phyloP scores from a whole-genome alignment of 2,329 filamentous ascomycete genomes.

The Aspergillus versicolor region DNA sequence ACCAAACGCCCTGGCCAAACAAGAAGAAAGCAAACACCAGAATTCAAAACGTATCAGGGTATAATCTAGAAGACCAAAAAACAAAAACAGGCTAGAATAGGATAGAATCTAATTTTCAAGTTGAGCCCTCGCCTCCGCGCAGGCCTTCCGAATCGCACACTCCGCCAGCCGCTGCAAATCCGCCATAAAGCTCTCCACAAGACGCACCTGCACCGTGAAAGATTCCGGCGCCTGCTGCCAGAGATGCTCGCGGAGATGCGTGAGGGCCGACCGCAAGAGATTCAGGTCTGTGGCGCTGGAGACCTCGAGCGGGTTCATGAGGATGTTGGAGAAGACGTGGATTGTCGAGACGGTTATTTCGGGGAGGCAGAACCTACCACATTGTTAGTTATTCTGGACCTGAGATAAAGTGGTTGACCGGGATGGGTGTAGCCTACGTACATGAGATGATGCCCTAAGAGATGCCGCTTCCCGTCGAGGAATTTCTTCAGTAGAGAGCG shows the following conservation, averaged over 20 bases:
- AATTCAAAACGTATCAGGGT: too few relatives aligned
- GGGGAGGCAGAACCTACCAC: slow-evolving; percentile 7
- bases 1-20: too few relatives aligned
- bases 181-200: slow-evolving; percentile 8
- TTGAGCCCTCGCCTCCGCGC: too few relatives aligned
- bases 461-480: background rate
- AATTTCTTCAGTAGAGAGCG: slow-evolving; percentile 12
- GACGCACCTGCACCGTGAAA: slow-evolving; percentile 2
- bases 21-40: too few relatives aligned
- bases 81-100: too few relatives aligned
- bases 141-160: slow-evolving; percentile 6
- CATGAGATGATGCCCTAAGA: background rate
- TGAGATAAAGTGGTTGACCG: too few relatives aligned
- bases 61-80: too few relatives aligned
- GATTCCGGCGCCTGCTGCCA: slow-evolving; percentile 1
- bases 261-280: background rate
- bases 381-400: background rate
- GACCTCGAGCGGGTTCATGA: slow-evolving; percentile 5
- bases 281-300: slow-evolving; percentile 1
- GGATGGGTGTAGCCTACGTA: background rate
- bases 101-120: too few relatives aligned
- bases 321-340: slow-evolving; percentile 14
- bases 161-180: slow-evolving; percentile 9
- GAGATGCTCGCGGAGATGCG: background rate
- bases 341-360: slow-evolving; percentile 6